phyloP scores from a whole-genome alignment of 768 basidiomycete genomes.

The Dioszegia aurantiaca region DNA sequence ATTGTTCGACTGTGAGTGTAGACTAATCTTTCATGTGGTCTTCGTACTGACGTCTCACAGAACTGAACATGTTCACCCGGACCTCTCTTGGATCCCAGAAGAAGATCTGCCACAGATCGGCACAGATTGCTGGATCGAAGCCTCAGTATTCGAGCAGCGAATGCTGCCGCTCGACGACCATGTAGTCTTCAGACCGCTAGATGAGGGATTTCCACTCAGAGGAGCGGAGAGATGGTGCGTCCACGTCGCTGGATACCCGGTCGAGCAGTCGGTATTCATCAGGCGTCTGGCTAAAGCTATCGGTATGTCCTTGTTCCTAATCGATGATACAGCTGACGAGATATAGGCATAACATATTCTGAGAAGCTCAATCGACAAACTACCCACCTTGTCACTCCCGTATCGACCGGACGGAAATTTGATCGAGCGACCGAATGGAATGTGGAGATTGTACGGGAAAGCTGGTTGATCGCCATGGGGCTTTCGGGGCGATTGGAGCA shows the following conservation, averaged over 20 bases:
- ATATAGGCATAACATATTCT: constrained; percentile 53
- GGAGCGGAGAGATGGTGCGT: constrained; percentile 63
- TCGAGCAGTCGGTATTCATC: constrained; percentile 64
- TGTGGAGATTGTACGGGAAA: constrained; percentile 66
- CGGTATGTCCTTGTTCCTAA: constrained; percentile 54
- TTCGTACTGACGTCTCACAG: not conserved
- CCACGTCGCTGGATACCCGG: constrained; percentile 72
- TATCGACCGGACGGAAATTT: constrained; percentile 68
- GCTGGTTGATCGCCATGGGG: constrained; percentile 68
- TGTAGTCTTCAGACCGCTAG: constrained; percentile 68
- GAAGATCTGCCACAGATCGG: constrained; percentile 52
- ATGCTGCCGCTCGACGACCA: constrained; percentile 68
- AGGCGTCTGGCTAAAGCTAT: constrained; percentile 66
- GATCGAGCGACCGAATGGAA: constrained; percentile 77
- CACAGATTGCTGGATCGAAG: constrained; percentile 93
- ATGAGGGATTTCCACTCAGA: constrained; percentile 61
- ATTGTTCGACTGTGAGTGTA: constrained; percentile 44
- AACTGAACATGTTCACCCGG: not conserved
- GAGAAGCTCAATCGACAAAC: constrained; percentile 59
- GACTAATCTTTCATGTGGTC: not conserved
- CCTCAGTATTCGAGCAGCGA: constrained; percentile 72
- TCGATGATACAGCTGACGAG: constrained; percentile 27
- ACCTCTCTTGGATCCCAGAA: not conserved
- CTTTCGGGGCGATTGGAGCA: constrained; percentile 54
- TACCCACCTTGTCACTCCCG: constrained; percentile 78